Evolutionary conservation across 331 rosid species (phyloP), one percentile per base, ranked within the genome.

Genomic region (Malus hybrid): DNA sequence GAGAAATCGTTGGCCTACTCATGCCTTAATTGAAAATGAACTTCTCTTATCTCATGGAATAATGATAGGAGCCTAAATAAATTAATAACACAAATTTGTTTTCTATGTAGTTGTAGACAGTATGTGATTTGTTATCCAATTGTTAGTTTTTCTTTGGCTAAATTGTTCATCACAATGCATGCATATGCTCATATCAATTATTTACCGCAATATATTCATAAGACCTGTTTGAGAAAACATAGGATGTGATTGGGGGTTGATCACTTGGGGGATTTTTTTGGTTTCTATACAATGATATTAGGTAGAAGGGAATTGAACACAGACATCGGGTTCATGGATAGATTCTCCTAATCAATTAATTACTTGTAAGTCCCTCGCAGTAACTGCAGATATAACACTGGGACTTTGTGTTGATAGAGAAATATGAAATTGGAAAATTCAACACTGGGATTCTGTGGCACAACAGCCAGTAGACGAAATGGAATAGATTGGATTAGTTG

Each of bases 1-100:
- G 97, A 95, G 83, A 95, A 84, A 81, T 4, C 80, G 12, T 66
- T 92, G 80, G 97, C 97, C 7, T 28, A 71, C 69, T 86, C 91
- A 59, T 92, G 96, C 62, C 88, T 95, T 16, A 67, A 78, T 57
- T 85, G 50, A 15, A 63, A 34, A 3, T 20, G 15, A 42, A 57
- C 31, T 29, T 19, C 7, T 59, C 68, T 62, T 72, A 8, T 29
- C 71, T 16, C 31, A 31, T 60, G 46, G 28, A 63, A 70, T 52
- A 70, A 69, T n/a, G 13, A 7, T 6, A 67, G 70, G 56, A 62
- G 3, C 44, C 44, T 36, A 39, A 44, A 39, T 44, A 59, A 73
- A 60, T 67, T 15, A 36, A 27, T 42, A 73, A 10, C 59, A 60
- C n/a, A 73, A 3, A 60, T 14, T 14, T 2, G 44, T 9, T 39